Base-by-base conservation (phyloP, 148 eudicot genomes). In the Rhododendron simsii region DNA sequence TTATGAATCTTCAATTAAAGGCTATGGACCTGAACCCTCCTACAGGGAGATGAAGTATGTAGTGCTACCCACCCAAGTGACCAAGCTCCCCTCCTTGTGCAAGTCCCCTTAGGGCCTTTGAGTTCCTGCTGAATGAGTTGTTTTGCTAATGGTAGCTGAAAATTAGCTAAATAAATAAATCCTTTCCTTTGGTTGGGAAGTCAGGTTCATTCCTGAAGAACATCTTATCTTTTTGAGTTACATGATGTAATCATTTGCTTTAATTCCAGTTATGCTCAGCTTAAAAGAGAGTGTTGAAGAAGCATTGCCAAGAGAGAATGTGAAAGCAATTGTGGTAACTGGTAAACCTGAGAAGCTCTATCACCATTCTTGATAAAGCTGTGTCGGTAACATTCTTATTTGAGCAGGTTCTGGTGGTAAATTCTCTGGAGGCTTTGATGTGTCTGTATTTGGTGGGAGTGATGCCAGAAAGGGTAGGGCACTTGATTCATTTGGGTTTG, bases 321-420 rank as follows among this genome's bases (percentile, higher is more conserved):
- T 87, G 78, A 89, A 86, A 84, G 90, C 90, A 57, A 77, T 89
- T 37, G 90, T 89, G 30, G 84, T 89, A 73, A 86, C 81, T 75
- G 90, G 90, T 89, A 86, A 45, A 59, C 59, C 14, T 45, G 41
- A 55, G 74, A 84, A 39, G 57, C 13, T 67, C 9, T 6, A 2
- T 12, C 20, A 63, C 83, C 35, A 18, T 86, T 53, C 50, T 55
- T 18, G 21, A 18, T 44, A 47, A 57, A 61, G 47, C 74, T 87
- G 67, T 21, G 35, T 39, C 41, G 67, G 73, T 88, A 11, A 83
- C 11, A 16, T 74, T 74, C 35, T 57, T 73, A 71, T 21, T 37
- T 86, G 55, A 69, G 63, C 90, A 89, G 90, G 90, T 80, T 33
- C 84, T 51, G 81, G 84, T 10, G 85, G 90, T 23, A 86, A 86